Evolutionary conservation across 352 stramenopile genomes (phyloP), one percentile per base, ranked within the genome.

Genomic region (Phytophthora melonis): DNA sequence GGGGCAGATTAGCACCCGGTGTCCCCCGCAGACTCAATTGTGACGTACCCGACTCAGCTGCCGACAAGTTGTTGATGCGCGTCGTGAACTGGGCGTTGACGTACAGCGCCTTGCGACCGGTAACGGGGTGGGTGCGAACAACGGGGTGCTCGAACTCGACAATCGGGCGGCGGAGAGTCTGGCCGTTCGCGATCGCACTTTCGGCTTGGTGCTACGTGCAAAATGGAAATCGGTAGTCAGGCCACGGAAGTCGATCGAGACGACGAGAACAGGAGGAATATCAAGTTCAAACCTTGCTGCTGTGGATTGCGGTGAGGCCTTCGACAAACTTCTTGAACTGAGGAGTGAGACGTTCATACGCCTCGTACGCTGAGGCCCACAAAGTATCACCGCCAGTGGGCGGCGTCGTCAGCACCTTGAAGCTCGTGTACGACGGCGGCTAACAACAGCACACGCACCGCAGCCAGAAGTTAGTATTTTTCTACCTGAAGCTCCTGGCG

Each of bases 301-400:
- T 87, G 69, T 88, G 81, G 23, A 84, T 78, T 10, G 81, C 81
- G 5, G 71, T 82, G 10, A 88, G 74, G 5, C 74, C 71, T 39
- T 86, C 77, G 11, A 86, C 54, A 56, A 86, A 78, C 52, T 78
- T 78, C 50, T 83, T 64, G 43, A 86, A 77, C n/a, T 65, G 54
- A 5, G 76, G 75, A 14, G 81, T 82, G 4, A 88, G 68, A n/a
- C 79, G 79, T 2, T 88, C 76, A 62, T 86, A 88, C 6, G 81
- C 81, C n/a, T 86, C 79, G 56, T 84, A 84, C 14, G 65, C 69
- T 0, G 77, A 83, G 0, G 77, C 68, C 79, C 79, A 88, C 13
- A 88, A 27, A 14, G 81, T 88, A 55, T 86, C 81, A 7, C 70
- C 81, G 36, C 81, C 81, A 9, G 72, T 75, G 9, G 62, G 58